Percentiles rank a stretch among this genome's conserved stretches.
Evolutionary conservation across 208 protist species (phyloP).

Genomic region (Acanthamoeba castellanii): DNA sequence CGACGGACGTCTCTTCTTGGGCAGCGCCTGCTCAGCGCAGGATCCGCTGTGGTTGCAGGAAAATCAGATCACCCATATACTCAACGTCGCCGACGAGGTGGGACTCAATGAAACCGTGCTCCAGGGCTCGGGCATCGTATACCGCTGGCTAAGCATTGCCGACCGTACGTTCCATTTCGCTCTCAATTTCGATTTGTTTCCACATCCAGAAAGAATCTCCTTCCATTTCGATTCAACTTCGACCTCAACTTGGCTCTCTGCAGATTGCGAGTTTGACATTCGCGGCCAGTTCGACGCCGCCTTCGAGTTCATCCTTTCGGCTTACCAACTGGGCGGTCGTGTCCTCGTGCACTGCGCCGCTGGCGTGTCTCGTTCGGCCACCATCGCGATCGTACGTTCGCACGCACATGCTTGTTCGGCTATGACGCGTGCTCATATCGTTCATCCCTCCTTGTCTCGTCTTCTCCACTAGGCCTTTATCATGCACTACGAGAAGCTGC

Average conservation of each 20-base stretch:
- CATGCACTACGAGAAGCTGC: constrained; percentile 2
- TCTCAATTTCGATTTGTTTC: not conserved
- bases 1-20: not conserved
- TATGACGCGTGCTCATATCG: not conserved
- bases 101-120: not conserved
- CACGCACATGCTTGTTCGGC: not conserved
- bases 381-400: not conserved
- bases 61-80: not conserved
- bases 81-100: not conserved
- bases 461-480: not conserved
- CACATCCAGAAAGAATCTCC: not conserved
- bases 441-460: not conserved
- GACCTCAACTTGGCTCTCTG: too few species aligned
- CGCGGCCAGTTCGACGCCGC: not conserved
- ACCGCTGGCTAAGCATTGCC: not conserved
- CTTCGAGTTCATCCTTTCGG: not conserved
- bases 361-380: not conserved
- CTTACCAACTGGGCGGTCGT: not conserved
- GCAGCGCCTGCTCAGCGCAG: not conserved
- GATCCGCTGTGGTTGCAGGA: not conserved
- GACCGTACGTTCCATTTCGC: constrained; percentile 10
- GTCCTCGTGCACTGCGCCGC: constrained; percentile 16
- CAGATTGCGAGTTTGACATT: constrained; percentile 34
- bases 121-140: not conserved
- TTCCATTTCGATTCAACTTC: too few species aligned